Conservation (phyloP, 345 rosid genomes). For the Brassica carinata region DNA sequence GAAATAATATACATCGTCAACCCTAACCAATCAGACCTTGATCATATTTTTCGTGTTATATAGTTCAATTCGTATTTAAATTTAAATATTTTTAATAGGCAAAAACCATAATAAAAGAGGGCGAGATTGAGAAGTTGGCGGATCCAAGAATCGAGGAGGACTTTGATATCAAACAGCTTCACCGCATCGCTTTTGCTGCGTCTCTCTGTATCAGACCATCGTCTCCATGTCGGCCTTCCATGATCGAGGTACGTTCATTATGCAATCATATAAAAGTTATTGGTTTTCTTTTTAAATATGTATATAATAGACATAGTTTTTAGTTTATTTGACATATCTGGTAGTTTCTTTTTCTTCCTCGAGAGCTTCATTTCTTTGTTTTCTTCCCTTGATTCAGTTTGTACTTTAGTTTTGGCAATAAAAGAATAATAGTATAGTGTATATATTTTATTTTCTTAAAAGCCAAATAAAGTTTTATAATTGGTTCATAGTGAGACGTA, state of each 20-base stretch:
- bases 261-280: conserved; percentile 10
- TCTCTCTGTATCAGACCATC: conserved; percentile 87
- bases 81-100: conserved; percentile 52
- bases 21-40: neutral
- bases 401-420: neutral
- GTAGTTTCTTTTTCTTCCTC: conserved; percentile 6
- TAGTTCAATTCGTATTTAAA: neutral
- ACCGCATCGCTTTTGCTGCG: conserved; percentile 73
- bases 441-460: neutral
- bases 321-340: conserved; percentile 7
- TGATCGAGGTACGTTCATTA: conserved; percentile 66
- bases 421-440: conserved; percentile 13
- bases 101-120: conserved; percentile 64
- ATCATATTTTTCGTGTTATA: neutral
- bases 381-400: neutral
- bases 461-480: conserved; percentile 3
- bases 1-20: neutral
- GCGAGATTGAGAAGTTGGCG: conserved; percentile 62
- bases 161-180: conserved; percentile 59
- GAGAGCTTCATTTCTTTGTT: neutral
- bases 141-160: conserved; percentile 81
- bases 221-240: conserved; percentile 80
- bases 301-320: neutral
- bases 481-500: conserved; percentile 23
- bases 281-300: conserved; percentile 11